phyloP scores from a whole-genome alignment of 768 basidiomycete genomes.

The Pseudohyphozyma bogoriensis region DNA sequence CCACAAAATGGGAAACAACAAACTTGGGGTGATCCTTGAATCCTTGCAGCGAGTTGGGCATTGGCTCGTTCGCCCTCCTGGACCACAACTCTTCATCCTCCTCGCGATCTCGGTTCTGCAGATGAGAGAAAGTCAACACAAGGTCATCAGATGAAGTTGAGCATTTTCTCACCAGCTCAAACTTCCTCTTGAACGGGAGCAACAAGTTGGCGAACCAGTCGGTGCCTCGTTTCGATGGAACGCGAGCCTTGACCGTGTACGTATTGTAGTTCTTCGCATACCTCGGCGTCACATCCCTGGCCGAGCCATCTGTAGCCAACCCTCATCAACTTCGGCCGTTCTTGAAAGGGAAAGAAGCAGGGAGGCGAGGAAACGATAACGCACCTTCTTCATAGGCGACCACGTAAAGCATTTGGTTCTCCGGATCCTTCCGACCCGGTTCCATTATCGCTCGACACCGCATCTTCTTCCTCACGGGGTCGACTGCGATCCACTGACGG shows the following conservation, averaged over 20 bases:
- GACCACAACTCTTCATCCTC: constrained; percentile 81
- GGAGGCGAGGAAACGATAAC: constrained; percentile 3
- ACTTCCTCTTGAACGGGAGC: constrained; percentile 56
- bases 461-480: constrained; percentile 76
- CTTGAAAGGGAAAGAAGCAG: too few relatives aligned
- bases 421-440: constrained; percentile 28
- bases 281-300: constrained; percentile 78
- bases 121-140: neutral
- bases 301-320: constrained; percentile 58
- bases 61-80: constrained; percentile 71
- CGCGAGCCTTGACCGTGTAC: constrained; percentile 46
- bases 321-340: too few relatives aligned
- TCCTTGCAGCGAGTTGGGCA: constrained; percentile 80
- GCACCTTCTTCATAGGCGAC: constrained; percentile 74
- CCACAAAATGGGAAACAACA: constrained; percentile 30
- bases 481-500: constrained; percentile 82
- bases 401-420: constrained; percentile 84
- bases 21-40: constrained; percentile 95
- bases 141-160: neutral
- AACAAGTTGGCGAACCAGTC: constrained; percentile 79
- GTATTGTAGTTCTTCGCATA: constrained; percentile 74
- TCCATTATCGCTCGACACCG: constrained; percentile 62
- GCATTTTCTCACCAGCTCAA: constrained; percentile 57
- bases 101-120: constrained; percentile 76
- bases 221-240: constrained; percentile 45